Conservation (phyloP, 495 filamentous ascomycete genomes). For the Hypoxylon trugodes region DNA sequence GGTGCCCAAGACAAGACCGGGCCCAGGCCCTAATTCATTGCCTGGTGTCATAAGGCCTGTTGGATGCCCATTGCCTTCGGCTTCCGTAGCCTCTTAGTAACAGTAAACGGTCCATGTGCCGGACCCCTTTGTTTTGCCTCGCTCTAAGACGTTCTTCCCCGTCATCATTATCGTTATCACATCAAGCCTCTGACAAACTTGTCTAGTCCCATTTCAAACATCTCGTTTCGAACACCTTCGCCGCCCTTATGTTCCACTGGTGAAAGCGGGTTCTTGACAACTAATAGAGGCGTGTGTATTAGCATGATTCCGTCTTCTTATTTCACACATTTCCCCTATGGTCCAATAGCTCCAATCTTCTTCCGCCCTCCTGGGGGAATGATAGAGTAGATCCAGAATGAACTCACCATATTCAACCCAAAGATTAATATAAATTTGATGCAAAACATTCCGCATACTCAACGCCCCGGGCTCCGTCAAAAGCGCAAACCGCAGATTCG, state of each 20-base stretch:
- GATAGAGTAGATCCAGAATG: background rate
- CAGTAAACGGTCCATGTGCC: too few species aligned
- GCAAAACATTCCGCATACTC: constrained; percentile 90
- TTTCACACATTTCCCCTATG: background rate
- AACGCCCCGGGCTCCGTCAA: constrained; percentile 88
- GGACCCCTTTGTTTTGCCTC: too few species aligned
- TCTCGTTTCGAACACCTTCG: constrained; percentile 88
- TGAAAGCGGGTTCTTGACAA: constrained; percentile 93
- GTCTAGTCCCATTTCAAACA: constrained; percentile 92
- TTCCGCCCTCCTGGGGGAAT: background rate
- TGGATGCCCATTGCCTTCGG: too few species aligned
- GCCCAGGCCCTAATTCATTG: too few species aligned
- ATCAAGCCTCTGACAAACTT: constrained; percentile 72
- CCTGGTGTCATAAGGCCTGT: too few species aligned
- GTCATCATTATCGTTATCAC: constrained; percentile 43
- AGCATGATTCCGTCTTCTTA: constrained; percentile 6
- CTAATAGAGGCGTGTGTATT: constrained; percentile 53
- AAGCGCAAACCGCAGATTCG: constrained; percentile 95
- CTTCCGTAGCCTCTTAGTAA: too few species aligned
- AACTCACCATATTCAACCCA: constrained; percentile 90
- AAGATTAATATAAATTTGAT: constrained; percentile 98
- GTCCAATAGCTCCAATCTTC: background rate
- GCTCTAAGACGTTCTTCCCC: too few species aligned
- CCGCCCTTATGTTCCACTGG: constrained; percentile 90
- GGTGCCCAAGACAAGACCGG: too few species aligned